phyloP scores from a whole-genome alignment of 1,284 basidiomycete species.

The Cutaneotrichosporon sp. region DNA sequence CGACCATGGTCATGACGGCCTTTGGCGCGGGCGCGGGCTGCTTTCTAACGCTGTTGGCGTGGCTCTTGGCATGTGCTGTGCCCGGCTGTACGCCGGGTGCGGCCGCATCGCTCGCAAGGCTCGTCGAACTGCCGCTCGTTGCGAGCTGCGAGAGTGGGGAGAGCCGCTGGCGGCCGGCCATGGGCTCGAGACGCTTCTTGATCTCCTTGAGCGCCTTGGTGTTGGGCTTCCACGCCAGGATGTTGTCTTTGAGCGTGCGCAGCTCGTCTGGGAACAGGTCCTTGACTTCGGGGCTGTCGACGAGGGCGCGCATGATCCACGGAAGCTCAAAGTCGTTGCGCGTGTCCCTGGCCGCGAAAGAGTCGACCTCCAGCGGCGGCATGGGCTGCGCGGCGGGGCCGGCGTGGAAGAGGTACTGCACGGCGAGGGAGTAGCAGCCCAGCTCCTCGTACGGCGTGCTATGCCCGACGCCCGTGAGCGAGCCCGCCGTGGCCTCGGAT shows the following conservation, averaged over 20 bases:
- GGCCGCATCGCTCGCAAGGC: background rate
- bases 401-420: slow-evolving; percentile 88
- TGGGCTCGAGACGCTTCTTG: slow-evolving; percentile 39
- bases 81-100: background rate
- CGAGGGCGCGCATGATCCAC: slow-evolving; percentile 54
- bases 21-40: slow-evolving; percentile 2
- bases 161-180: slow-evolving; percentile 21
- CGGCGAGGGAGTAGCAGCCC: slow-evolving; percentile 76
- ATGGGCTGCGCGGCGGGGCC: slow-evolving; percentile 62
- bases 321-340: slow-evolving; percentile 83
- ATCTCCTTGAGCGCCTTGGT: slow-evolving; percentile 53
- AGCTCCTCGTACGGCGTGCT: slow-evolving; percentile 86
- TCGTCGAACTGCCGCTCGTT: background rate
- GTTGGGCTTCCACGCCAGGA: slow-evolving; percentile 47
- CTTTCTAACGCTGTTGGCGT: background rate
- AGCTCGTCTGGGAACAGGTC: slow-evolving; percentile 51
- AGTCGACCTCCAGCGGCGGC: slow-evolving; percentile 65
- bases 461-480: slow-evolving; percentile 75
- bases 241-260: slow-evolving; percentile 47
- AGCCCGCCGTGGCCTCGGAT: slow-evolving; percentile 86
- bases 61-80: background rate
- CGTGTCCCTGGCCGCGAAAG: slow-evolving; percentile 72
- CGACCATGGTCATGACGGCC: slow-evolving; percentile 11
- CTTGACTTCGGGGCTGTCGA: slow-evolving; percentile 48
- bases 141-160: slow-evolving; percentile 3